A percentile compares a stretch with the other conserved stretches of the same genome.
phyloP scores from a whole-genome alignment of 441 rosid species.

The Geranium incanum region DNA sequence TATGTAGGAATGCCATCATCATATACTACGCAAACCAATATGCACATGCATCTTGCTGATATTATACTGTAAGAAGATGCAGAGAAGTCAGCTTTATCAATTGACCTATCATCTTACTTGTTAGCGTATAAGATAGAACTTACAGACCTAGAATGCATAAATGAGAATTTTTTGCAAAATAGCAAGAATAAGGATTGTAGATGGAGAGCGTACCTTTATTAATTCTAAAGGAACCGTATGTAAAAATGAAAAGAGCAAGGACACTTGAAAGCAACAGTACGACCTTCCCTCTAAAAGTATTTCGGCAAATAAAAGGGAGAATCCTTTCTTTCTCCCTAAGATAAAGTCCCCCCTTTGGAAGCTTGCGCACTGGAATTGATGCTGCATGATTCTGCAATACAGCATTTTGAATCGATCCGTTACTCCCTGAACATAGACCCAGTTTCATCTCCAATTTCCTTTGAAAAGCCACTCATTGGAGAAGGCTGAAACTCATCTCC shows the following conservation, averaged over 20 bases:
- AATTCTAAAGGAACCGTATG: conserved; percentile 51
- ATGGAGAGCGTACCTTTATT: conserved; percentile 46
- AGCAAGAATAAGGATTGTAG: background rate
- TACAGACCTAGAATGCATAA: conserved; percentile 2
- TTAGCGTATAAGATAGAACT: background rate
- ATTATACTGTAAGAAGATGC: background rate
- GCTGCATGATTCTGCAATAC: conserved; percentile 22
- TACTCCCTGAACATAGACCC: conserved; percentile 42
- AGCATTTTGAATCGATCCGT: conserved; percentile 44
- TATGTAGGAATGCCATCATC: background rate
- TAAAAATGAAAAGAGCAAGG: conserved; percentile 56
- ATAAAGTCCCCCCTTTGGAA: conserved; percentile 37
- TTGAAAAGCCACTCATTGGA: conserved; percentile 1
- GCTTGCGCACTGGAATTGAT: conserved; percentile 26
- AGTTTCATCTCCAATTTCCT: conserved; percentile 11
- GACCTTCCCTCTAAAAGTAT: conserved; percentile 45
- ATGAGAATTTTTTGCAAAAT: background rate
- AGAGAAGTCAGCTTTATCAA: background rate
- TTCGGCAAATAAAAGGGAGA: conserved; percentile 40
- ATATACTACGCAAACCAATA: background rate
- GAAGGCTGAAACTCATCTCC: conserved; percentile 6
- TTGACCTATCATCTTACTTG: background rate
- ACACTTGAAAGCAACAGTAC: conserved; percentile 55
- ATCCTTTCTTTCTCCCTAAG: conserved; percentile 61
- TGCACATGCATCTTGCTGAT: background rate